Base-by-base conservation (phyloP, 805 yeast species). In the Suhomyces sp. region DNA sequence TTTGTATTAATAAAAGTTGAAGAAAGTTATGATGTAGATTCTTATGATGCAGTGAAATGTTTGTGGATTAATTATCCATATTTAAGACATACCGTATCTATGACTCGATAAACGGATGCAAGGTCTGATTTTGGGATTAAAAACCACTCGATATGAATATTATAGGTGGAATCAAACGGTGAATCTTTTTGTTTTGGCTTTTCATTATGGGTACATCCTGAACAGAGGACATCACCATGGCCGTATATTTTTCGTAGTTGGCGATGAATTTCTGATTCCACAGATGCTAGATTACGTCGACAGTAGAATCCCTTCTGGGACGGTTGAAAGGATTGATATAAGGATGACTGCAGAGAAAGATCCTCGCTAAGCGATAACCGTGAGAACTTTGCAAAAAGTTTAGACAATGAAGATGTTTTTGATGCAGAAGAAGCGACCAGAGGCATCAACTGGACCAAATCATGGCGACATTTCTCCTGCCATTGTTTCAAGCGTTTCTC, bases 121-220 rank as follows among this genome's bases (percentile, higher is more conserved):
- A 75, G 28, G 6, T 68, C 66, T 18, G 43, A 49, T 39, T 73
- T 64, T 0, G 80, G 79, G 1, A 77, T 50, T n/a, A 74, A 50
- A 41, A 77, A 77, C 81, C 82, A 77, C 47, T 77, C 83, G 11
- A 60, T 61, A 48, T 77, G 83, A 9, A 68, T 50, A 22, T 60
- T 61, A 42, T 54, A 61, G n/a, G 32, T 15, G 26, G 30, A 23
- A 28, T n/a, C n/a, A n/a, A n/a, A n/a, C n/a, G n/a, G n/a, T n/a
- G n/a, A n/a, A n/a, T n/a, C n/a, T n/a, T n/a, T n/a, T n/a, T n/a
- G n/a, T n/a, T 26, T 33, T 14, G 14, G 31, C 24, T 8, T 33
- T 20, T 20, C 24, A 28, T 11, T 4, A 18, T 24, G 17, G 17
- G 38, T 36, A 48, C 81, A 76, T 3, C 73, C 73, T 10, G 64